A percentile compares a stretch with the other conserved stretches of the same genome.
Evolutionary conservation across 2,329 filamentous ascomycete genomes (phyloP).

Genomic region (Epichloe baconii): DNA sequence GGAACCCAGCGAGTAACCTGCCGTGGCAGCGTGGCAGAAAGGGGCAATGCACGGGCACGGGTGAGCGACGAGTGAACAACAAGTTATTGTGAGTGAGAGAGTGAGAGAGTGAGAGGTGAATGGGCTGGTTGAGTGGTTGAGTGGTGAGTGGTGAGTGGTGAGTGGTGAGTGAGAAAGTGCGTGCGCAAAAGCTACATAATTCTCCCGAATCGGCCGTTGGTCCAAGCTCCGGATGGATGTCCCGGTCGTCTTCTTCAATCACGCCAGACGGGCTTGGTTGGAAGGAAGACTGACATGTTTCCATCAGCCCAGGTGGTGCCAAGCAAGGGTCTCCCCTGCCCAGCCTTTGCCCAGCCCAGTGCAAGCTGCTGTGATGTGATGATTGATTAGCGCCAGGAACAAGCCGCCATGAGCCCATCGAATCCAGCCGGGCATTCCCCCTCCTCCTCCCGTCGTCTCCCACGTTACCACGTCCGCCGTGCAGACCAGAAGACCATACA

Average conservation of each 20-base stretch:
- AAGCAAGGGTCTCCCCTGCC: no score
- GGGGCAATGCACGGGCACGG: neutral
- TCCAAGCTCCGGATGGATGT: neutral
- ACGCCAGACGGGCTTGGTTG: no score
- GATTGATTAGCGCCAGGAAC: neutral
- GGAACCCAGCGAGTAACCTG: no score
- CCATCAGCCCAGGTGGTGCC: no score
- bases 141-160: neutral
- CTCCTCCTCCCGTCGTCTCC: neutral
- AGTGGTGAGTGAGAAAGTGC: neutral
- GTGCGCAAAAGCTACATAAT: neutral
- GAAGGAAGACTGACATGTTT: no score
- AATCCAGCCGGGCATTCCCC: no score
- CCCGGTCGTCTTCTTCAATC: no score
- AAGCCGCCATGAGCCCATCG: neutral
- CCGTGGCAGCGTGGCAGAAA: no score
- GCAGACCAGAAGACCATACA: neutral
- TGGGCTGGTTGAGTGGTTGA: neutral
- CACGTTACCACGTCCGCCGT: neutral
- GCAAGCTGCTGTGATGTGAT: neutral
- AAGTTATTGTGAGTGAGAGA: neutral
- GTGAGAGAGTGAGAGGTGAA: neutral
- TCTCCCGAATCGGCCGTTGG: neutral
- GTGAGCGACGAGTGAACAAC: neutral
- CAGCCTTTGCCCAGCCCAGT: neutral